These are phyloP conservation scores for Hemileccinum impolitum DNA, from an alignment of 768 basidiomycete species.

Conservation along the genomic window DNA sequence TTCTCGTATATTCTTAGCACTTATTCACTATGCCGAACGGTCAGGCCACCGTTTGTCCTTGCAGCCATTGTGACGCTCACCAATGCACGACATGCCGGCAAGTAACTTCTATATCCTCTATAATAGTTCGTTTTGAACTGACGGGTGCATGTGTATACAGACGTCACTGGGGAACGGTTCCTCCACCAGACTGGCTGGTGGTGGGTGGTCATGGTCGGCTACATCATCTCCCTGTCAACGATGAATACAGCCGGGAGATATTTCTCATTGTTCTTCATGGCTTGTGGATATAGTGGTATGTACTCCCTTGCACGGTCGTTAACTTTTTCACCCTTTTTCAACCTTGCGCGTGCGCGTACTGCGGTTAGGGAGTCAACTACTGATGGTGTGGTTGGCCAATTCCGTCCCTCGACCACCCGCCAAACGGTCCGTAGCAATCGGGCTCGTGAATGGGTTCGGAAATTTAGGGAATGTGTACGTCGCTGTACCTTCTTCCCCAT, in stretches of 20 bases:
- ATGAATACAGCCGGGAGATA: conserved; percentile 51
- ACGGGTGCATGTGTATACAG: conserved; percentile 23
- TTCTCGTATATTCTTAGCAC: not conserved
- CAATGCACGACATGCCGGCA: conserved; percentile 57
- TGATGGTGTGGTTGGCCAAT: conserved; percentile 62
- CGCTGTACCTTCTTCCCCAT: not conserved
- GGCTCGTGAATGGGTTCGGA: conserved; percentile 57
- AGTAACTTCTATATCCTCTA: conserved; percentile 1
- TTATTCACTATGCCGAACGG: not conserved
- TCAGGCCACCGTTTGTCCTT: conserved; percentile 61
- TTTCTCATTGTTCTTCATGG: conserved; percentile 62
- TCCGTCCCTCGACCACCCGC: conserved; percentile 58
- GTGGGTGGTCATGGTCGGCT: conserved; percentile 61
- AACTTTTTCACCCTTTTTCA: too few relatives aligned
- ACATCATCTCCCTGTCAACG: conserved; percentile 57
- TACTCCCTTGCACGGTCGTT: not conserved
- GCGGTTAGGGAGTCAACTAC: conserved; percentile 38
- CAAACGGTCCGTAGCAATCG: conserved; percentile 52
- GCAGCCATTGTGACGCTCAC: conserved; percentile 46
- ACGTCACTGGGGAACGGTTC: conserved; percentile 60
- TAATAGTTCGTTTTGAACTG: too few relatives aligned
- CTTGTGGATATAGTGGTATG: conserved; percentile 47
- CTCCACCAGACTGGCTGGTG: conserved; percentile 56
- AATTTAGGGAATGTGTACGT: conserved; percentile 57
- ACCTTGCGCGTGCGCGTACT: too few relatives aligned